A percentile compares a stretch with the other conserved stretches of the same genome.
These are phyloP conservation scores for Bipolaris sorokiniana DNA, from an alignment of 2,329 filamentous ascomycete species.

Conservation along the genomic window DNA sequence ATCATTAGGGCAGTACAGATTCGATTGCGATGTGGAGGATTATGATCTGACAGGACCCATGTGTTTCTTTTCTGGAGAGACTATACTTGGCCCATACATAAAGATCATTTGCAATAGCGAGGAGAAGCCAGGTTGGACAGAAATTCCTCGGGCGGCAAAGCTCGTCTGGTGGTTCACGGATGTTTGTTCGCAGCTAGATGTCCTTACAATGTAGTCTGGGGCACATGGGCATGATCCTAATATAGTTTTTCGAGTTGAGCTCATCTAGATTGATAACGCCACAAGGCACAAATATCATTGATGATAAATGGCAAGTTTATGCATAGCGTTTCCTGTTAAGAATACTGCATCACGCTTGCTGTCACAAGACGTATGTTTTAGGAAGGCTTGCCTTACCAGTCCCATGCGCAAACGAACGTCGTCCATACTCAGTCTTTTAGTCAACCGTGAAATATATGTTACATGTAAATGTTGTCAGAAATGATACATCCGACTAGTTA, in stretches of 20 bases:
- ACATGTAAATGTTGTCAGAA: slow-evolving; percentile 4
- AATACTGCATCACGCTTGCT: no score
- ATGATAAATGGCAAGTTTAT: no score
- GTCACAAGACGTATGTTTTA: no score
- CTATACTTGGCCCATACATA: background rate
- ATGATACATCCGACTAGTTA: background rate
- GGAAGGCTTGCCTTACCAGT: background rate
- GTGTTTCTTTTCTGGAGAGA: background rate
- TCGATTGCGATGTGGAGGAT: background rate
- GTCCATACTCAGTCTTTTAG: background rate
- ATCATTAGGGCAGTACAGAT: background rate
- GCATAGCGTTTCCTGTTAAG: no score
- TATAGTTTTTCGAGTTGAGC: no score
- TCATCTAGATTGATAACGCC: no score
- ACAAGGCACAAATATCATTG: no score
- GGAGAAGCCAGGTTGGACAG: background rate
- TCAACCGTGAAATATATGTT: background rate
- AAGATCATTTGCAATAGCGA: background rate
- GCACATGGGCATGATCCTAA: no score
- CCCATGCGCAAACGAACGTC: background rate
- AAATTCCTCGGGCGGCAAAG: background rate
- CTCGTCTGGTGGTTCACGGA: background rate
- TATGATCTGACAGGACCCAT: background rate
- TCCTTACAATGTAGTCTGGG: background rate
- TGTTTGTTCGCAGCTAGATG: background rate